phyloP scores from a whole-genome alignment of 208 protist genomes.

The Trypanosoma cruzi region DNA sequence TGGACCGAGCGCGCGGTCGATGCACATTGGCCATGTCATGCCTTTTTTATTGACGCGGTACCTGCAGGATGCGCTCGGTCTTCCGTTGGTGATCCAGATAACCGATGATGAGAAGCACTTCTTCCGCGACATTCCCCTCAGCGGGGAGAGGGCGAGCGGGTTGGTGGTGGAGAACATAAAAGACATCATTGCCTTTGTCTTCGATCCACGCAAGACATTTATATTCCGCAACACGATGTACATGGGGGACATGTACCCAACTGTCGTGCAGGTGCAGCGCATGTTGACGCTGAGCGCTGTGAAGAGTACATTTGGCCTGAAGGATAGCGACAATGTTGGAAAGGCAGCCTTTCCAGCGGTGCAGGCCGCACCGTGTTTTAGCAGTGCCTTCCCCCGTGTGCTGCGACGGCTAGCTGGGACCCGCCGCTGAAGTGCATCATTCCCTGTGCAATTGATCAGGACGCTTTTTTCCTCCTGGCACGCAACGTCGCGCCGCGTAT shows the following conservation, averaged over 20 bases:
- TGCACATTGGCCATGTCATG: slow-evolving; percentile 99
- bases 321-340: slow-evolving; percentile 92
- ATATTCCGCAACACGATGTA: slow-evolving; percentile 99
- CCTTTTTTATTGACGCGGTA: slow-evolving; percentile 99
- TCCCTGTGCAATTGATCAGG: slow-evolving; percentile 97
- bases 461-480: slow-evolving; percentile 99
- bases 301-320: slow-evolving; percentile 95
- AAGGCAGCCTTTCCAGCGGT: slow-evolving; percentile 97
- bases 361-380: slow-evolving; percentile 97
- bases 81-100: slow-evolving; percentile 99
- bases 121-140: slow-evolving; percentile 94
- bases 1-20: slow-evolving; percentile 95
- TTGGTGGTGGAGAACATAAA: slow-evolving; percentile 97
- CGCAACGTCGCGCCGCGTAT: slow-evolving; percentile 95
- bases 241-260: slow-evolving; percentile 96
- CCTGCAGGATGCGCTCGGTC: slow-evolving; percentile 98
- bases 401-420: slow-evolving; percentile 48
- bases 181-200: slow-evolving; percentile 99
- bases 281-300: slow-evolving; percentile 92
- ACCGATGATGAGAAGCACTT: slow-evolving; percentile 99
- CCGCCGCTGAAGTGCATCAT: slow-evolving; percentile 96
- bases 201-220: slow-evolving; percentile 98
- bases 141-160: slow-evolving; percentile 70
- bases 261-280: slow-evolving; percentile 94
- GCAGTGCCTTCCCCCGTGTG: slow-evolving; percentile 93